These are phyloP conservation scores for Ophiostoma sp. DNA, from an alignment of 2,329 filamentous ascomycete species.

Conservation along the genomic window DNA sequence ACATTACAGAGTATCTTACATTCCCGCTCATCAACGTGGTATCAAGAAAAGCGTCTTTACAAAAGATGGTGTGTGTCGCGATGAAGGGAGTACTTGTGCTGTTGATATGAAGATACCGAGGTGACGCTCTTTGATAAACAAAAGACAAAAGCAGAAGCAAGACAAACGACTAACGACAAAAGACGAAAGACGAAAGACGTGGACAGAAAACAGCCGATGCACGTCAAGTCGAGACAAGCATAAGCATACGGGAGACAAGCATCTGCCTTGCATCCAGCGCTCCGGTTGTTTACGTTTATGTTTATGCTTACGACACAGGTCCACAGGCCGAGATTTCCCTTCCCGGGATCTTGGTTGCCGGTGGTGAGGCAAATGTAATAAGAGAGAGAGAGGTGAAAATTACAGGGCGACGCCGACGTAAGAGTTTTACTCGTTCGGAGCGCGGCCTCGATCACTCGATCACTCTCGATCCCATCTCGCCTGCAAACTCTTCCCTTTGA, in stretches of 20 bases:
- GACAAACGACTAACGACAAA: background rate
- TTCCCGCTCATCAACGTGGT: background rate
- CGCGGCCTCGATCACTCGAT: too few species aligned
- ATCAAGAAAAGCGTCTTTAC: background rate
- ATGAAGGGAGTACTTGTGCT: too few species aligned
- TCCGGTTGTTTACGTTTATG: background rate
- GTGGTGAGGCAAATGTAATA: slow-evolving; percentile 4
- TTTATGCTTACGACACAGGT: slow-evolving; percentile 6
- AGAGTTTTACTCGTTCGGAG: too few species aligned
- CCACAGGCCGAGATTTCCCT: background rate
- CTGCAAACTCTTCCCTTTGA: background rate
- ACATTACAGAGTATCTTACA: background rate
- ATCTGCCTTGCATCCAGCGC: background rate
- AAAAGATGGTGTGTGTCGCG: too few species aligned
- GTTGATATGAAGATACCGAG: too few species aligned
- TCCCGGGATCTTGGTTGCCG: slow-evolving; percentile 24
- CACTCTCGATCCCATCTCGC: background rate
- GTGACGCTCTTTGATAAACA: too few species aligned
- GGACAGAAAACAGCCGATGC: background rate
- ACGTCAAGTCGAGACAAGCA: background rate
- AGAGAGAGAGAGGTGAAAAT: background rate
- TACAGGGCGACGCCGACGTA: background rate
- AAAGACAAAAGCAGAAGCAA: too few species aligned
- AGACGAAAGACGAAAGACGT: background rate
- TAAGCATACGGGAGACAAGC: background rate